These are phyloP conservation scores for Aureobasidium mangrovei DNA, from an alignment of 2,329 filamentous ascomycete species.

Conservation along the genomic window DNA sequence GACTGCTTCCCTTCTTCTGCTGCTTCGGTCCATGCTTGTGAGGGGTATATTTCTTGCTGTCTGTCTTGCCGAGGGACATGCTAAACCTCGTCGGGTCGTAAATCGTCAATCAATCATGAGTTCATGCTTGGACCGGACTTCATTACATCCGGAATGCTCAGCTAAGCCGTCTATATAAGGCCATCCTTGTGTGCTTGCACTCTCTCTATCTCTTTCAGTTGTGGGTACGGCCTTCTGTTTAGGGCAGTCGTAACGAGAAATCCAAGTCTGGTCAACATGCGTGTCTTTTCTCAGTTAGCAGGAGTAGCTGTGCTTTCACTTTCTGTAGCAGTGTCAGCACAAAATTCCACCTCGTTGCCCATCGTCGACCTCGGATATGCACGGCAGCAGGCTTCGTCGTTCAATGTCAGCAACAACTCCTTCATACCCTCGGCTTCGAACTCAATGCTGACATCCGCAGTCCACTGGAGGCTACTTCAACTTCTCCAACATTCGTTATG, in stretches of 20 bases:
- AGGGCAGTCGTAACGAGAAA: not conserved
- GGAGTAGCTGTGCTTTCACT: not conserved
- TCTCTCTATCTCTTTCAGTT: not conserved
- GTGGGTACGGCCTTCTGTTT: not conserved
- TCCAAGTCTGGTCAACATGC: not conserved
- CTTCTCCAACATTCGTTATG: constrained; percentile 50
- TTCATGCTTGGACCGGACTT: not conserved
- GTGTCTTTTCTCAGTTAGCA: not conserved
- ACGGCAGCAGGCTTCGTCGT: constrained; percentile 39
- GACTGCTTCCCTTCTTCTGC: not conserved
- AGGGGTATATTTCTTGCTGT: constrained; percentile 8
- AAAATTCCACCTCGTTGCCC: constrained; percentile 26
- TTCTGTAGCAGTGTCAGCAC: not conserved
- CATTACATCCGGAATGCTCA: not conserved
- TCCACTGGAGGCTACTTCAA: constrained; percentile 19
- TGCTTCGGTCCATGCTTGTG: not conserved
- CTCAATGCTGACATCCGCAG: not conserved
- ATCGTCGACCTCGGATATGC: constrained; percentile 47
- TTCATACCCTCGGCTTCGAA: not conserved
- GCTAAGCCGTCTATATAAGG: not conserved
- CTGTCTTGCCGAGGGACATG: not conserved
- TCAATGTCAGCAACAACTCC: constrained; percentile 31
- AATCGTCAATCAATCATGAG: not conserved
- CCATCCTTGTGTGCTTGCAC: not conserved
- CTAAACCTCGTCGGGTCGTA: not conserved